Evolutionary conservation across 257 asterid species (phyloP).

Genomic region (Gentiana straminea): DNA sequence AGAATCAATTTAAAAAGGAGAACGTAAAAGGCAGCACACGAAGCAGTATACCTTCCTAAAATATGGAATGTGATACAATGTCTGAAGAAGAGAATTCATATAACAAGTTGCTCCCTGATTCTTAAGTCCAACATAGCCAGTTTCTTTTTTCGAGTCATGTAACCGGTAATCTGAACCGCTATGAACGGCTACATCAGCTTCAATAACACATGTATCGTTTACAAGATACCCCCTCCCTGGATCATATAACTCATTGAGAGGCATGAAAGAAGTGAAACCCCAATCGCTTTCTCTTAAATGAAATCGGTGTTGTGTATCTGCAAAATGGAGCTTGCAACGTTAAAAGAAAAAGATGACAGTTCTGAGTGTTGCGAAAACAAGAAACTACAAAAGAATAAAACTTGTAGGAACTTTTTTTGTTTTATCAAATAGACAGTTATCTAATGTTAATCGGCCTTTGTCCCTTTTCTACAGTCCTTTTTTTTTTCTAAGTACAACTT

Average conservation of each 20-base stretch:
- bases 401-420: no score
- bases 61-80: slow-evolving; percentile 60
- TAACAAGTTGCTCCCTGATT: slow-evolving; percentile 75
- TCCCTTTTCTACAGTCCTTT: no score
- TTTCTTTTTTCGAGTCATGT: slow-evolving; percentile 61
- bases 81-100: slow-evolving; percentile 69
- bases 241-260: slow-evolving; percentile 54
- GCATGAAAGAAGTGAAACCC: slow-evolving; percentile 74
- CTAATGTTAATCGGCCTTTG: no score
- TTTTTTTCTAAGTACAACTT: no score
- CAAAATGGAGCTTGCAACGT: slow-evolving; percentile 15
- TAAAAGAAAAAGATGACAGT: neutral
- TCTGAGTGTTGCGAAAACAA: no score
- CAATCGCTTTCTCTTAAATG: slow-evolving; percentile 59
- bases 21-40: neutral
- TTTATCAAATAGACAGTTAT: no score
- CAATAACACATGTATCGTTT: slow-evolving; percentile 47
- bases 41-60: slow-evolving; percentile 31
- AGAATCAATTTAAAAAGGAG: neutral
- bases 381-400: no score
- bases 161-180: slow-evolving; percentile 52
- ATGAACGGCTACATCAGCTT: slow-evolving; percentile 61
- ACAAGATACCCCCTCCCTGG: slow-evolving; percentile 52
- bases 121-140: slow-evolving; percentile 63
- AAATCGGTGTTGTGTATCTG: slow-evolving; percentile 70